These are phyloP conservation scores for Fusarium sp. DNA, from an alignment of 2,329 filamentous ascomycete genomes.

Conservation along the genomic window DNA sequence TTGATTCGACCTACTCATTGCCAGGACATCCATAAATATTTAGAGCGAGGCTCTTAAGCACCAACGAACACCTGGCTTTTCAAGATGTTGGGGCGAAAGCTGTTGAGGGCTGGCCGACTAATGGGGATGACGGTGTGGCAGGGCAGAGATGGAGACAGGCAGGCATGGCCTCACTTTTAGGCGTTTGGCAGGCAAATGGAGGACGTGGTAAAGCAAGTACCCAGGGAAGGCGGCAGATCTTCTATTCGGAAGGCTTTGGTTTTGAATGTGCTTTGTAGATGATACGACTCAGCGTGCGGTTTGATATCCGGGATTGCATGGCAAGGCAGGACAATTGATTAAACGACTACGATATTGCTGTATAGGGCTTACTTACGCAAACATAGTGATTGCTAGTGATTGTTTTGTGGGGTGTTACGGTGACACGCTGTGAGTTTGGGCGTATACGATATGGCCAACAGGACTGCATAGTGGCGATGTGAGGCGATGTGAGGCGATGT, in stretches of 20 bases:
- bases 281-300: slow-evolving; percentile 34
- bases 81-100: background rate
- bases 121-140: slow-evolving; percentile 3
- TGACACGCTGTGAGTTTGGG: background rate
- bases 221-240: slow-evolving; percentile 27
- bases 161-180: slow-evolving; percentile 22
- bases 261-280: slow-evolving; percentile 43
- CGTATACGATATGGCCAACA: background rate
- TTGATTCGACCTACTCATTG: slow-evolving; percentile 10
- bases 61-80: background rate
- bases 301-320: slow-evolving; percentile 37
- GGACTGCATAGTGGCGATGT: slow-evolving; percentile 11
- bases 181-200: slow-evolving; percentile 20
- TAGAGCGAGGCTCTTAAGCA: background rate
- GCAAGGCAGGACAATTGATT: slow-evolving; percentile 36
- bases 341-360: slow-evolving; percentile 14
- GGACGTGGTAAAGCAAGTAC: slow-evolving; percentile 17
- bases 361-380: background rate
- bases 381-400: background rate
- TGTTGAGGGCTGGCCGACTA: background rate
- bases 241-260: slow-evolving; percentile 31
- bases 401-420: background rate
- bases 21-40: background rate
- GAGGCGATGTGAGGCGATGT: background rate
- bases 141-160: slow-evolving; percentile 8